phyloP scores from a whole-genome alignment of 768 basidiomycete species.

The Russula brevipes region DNA sequence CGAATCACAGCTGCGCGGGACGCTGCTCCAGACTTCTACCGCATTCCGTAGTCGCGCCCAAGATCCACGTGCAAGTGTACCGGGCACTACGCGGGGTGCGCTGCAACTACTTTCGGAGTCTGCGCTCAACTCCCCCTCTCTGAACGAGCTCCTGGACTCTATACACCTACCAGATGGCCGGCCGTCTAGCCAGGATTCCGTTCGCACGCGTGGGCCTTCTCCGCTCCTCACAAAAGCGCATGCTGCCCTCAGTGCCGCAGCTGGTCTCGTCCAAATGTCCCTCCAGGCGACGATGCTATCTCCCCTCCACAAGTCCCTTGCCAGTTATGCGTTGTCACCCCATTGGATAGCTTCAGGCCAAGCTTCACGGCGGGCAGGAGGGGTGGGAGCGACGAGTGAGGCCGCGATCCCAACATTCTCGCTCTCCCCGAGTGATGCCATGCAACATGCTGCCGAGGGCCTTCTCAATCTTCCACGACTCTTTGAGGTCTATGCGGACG shows the following conservation, averaged over 20 bases:
- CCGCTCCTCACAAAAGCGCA: conserved; percentile 52
- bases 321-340: conserved; percentile 60
- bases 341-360: conserved; percentile 58
- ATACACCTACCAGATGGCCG: conserved; percentile 41
- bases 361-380: conserved; percentile 41
- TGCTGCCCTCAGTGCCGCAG: conserved; percentile 55
- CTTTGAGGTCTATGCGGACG: conserved; percentile 91
- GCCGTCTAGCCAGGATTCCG: conserved; percentile 27
- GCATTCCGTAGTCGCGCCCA: conserved; percentile 52
- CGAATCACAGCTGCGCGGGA: conserved; percentile 61
- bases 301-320: conserved; percentile 71
- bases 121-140: conserved; percentile 72
- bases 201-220: conserved; percentile 27
- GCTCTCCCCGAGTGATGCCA: conserved; percentile 80
- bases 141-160: conserved; percentile 55
- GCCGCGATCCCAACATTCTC: conserved; percentile 87
- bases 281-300: conserved; percentile 81
- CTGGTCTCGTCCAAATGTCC: conserved; percentile 66
- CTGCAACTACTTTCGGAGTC: conserved; percentile 78
- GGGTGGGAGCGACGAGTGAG: conserved; percentile 39
- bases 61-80: conserved; percentile 52
- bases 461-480: conserved; percentile 86
- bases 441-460: conserved; percentile 90
- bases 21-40: conserved; percentile 54
- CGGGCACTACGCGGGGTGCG: conserved; percentile 59